Conservation (phyloP, 2,329 filamentous ascomycete genomes). For the Raffaelea arxii region DNA sequence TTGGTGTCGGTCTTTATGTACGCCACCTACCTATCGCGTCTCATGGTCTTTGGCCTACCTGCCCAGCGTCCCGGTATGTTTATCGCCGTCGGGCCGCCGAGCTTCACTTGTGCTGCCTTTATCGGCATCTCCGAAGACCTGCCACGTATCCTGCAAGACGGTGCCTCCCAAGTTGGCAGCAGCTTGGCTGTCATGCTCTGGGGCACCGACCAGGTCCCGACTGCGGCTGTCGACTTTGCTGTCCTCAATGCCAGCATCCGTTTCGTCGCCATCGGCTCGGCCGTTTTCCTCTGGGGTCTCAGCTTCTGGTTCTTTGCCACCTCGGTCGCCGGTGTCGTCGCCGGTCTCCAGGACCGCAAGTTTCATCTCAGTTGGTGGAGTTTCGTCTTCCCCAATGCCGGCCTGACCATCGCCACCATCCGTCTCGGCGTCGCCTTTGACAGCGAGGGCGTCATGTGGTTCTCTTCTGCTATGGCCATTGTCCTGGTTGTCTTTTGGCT, state of each 20-base stretch:
- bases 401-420: conserved; percentile 50
- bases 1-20: conserved; percentile 50
- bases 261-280: conserved; percentile 26
- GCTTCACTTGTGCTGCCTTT: conserved; percentile 29
- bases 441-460: conserved; percentile 41
- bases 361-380: conserved; percentile 49
- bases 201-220: not conserved
- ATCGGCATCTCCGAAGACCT: conserved; percentile 23
- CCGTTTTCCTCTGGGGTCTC: conserved; percentile 56
- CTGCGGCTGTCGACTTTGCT: not conserved
- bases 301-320: conserved; percentile 48
- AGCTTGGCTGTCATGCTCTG: conserved; percentile 23
- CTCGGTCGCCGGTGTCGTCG: conserved; percentile 32
- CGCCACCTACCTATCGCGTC: conserved; percentile 46
- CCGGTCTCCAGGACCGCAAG: conserved; percentile 20
- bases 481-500: conserved; percentile 45
- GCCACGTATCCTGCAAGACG: conserved; percentile 18
- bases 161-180: conserved; percentile 9
- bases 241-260: conserved; percentile 14
- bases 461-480: conserved; percentile 46
- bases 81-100: conserved; percentile 52
- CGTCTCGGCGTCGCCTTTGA: conserved; percentile 42
- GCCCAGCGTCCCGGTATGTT: conserved; percentile 52
- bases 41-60: conserved; percentile 47
- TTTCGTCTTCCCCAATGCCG: conserved; percentile 57